Conservation (phyloP, 2,329 filamentous ascomycete genomes). For the Eutypa lata region DNA sequence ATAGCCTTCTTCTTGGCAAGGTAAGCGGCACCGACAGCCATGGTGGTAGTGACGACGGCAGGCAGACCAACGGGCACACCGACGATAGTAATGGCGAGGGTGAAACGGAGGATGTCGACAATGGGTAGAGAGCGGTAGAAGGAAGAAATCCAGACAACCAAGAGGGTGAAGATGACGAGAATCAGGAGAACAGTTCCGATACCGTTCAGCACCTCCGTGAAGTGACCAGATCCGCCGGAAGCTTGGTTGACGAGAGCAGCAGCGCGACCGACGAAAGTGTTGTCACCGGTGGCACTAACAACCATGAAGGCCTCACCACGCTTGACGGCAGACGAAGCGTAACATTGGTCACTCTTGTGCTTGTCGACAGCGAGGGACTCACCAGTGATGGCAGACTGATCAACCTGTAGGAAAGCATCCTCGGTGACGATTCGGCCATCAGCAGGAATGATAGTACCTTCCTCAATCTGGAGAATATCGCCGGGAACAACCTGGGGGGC, state of each 20-base stretch:
- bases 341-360: constrained; percentile 76
- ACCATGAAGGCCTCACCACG: constrained; percentile 83
- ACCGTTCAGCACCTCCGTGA: constrained; percentile 85
- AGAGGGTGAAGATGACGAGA: constrained; percentile 75
- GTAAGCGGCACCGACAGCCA: constrained; percentile 90
- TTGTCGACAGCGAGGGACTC: constrained; percentile 92
- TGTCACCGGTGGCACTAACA: constrained; percentile 81
- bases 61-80: constrained; percentile 92
- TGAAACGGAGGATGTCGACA: constrained; percentile 76
- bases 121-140: constrained; percentile 87
- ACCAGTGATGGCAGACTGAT: constrained; percentile 88
- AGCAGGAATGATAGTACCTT: constrained; percentile 88
- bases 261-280: constrained; percentile 85
- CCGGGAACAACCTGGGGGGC: constrained; percentile 82
- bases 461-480: constrained; percentile 86
- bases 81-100: constrained; percentile 84
- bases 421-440: constrained; percentile 84
- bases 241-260: constrained; percentile 82
- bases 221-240: constrained; percentile 73
- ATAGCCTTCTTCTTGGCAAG: constrained; percentile 91
- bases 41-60: constrained; percentile 89
- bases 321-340: constrained; percentile 85
- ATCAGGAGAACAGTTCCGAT: constrained; percentile 80
- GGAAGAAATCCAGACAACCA: constrained; percentile 80
- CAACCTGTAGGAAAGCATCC: constrained; percentile 81